These are phyloP conservation scores for Terfezia claveryi DNA, from an alignment of 495 filamentous ascomycete species.

Conservation along the genomic window DNA sequence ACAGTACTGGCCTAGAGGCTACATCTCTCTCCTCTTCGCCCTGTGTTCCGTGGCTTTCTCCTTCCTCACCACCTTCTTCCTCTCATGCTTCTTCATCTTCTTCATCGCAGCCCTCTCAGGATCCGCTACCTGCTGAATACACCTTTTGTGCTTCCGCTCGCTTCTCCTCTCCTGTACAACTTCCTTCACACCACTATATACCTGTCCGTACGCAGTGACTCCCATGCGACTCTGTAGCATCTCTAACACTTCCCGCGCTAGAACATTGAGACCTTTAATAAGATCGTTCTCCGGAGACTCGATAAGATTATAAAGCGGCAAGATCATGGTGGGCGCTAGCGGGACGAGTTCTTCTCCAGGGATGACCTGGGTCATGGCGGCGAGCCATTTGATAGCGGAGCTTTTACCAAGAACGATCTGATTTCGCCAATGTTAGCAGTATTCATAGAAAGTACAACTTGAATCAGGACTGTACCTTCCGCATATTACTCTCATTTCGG, in stretches of 20 bases:
- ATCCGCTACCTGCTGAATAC: conserved; percentile 58
- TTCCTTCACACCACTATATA: conserved; percentile 44
- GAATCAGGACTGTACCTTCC: conserved; percentile 34
- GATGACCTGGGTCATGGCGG: conserved; percentile 35
- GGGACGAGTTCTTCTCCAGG: conserved; percentile 33
- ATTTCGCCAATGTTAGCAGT: not conserved
- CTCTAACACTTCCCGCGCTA: conserved; percentile 50
- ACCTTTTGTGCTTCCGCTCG: conserved; percentile 54
- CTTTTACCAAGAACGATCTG: conserved; percentile 31
- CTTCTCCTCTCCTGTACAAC: conserved; percentile 45
- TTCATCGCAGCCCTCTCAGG: conserved; percentile 55
- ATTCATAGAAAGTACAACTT: not conserved
- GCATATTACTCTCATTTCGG: conserved; percentile 47
- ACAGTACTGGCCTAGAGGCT: too few relatives aligned
- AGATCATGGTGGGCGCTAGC: conserved; percentile 43
- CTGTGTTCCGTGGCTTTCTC: conserved; percentile 48
- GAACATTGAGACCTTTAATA: conserved; percentile 37
- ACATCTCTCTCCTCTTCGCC: conserved; percentile 8
- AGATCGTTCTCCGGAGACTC: conserved; percentile 34
- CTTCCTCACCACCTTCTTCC: conserved; percentile 63
- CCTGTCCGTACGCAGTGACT: conserved; percentile 48
- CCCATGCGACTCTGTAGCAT: conserved; percentile 62
- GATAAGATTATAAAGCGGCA: conserved; percentile 63
- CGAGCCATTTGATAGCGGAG: conserved; percentile 49
- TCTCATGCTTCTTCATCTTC: conserved; percentile 70